These are phyloP conservation scores for Physcomitrellopsis africana DNA, from an alignment of 225 moss, liverwort and hornwort genomes.

Conservation along the genomic window DNA sequence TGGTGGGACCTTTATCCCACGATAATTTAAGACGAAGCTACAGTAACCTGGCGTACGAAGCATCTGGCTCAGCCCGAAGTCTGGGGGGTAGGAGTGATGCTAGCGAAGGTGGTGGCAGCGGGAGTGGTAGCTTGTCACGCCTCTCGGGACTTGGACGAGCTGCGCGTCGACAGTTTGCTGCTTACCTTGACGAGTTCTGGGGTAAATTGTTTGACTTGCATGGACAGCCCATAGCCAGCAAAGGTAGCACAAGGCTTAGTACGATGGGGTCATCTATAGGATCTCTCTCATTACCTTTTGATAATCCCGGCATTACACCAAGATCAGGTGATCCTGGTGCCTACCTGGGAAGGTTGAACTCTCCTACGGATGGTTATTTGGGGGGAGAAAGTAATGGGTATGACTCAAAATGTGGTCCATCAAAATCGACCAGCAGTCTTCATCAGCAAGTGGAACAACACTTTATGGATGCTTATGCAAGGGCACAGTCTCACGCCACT, in stretches of 20 bases:
- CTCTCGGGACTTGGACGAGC: constrained; percentile 85
- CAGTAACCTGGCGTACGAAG: constrained; percentile 54
- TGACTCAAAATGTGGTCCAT: constrained; percentile 43
- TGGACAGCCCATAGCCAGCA: constrained; percentile 59
- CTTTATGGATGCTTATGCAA: constrained; percentile 57
- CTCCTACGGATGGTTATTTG: constrained; percentile 28
- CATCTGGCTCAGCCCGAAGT: constrained; percentile 63
- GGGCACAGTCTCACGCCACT: constrained; percentile 58
- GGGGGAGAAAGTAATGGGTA: constrained; percentile 35
- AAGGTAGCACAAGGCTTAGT: constrained; percentile 26
- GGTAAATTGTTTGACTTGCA: constrained; percentile 74
- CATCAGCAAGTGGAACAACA: constrained; percentile 49
- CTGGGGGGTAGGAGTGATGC: constrained; percentile 70
- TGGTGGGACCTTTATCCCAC: constrained; percentile 43
- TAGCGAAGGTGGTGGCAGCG: constrained; percentile 76
- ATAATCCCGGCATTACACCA: constrained; percentile 24
- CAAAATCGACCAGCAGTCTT: constrained; percentile 43
- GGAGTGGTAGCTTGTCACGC: constrained; percentile 86
- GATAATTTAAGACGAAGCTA: constrained; percentile 50
- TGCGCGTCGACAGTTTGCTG: constrained; percentile 83
- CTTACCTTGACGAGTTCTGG: constrained; percentile 90
- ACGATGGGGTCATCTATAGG: constrained; percentile 21
- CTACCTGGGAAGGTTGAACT: constrained; percentile 24
- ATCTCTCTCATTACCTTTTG: constrained; percentile 1
- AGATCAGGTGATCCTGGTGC: constrained; percentile 31